phyloP scores from a whole-genome alignment of 2,329 filamentous ascomycete species.

The Aspergillus calidoustus region DNA sequence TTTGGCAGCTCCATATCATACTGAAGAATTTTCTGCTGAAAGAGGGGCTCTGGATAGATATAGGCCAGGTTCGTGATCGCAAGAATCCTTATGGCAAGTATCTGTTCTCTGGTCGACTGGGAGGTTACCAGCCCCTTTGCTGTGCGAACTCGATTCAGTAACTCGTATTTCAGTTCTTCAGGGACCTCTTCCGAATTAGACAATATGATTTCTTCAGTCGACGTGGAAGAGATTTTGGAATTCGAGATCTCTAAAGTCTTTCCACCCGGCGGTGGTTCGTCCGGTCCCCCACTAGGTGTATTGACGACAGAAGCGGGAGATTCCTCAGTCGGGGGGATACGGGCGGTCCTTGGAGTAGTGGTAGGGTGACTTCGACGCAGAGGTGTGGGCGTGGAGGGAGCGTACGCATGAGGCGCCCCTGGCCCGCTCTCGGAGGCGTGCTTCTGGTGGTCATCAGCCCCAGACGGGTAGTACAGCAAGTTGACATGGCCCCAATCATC shows the following conservation, averaged over 20 bases:
- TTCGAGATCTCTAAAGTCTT: constrained; percentile 68
- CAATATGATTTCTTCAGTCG: constrained; percentile 44
- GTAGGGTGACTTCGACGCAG: constrained; percentile 69
- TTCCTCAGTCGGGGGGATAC: constrained; percentile 49
- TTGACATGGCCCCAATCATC: constrained; percentile 80
- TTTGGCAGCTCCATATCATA: constrained; percentile 89
- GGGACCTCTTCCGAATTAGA: constrained; percentile 67
- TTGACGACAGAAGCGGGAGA: constrained; percentile 55
- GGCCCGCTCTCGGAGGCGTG: constrained; percentile 35
- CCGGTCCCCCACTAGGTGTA: constrained; percentile 40
- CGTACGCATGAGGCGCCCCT: constrained; percentile 45
- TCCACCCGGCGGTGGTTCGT: constrained; percentile 46
- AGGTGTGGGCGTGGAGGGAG: constrained; percentile 75
- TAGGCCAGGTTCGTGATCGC: constrained; percentile 91
- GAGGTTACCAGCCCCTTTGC: constrained; percentile 78
- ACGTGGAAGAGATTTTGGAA: constrained; percentile 48
- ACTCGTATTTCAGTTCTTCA: constrained; percentile 75
- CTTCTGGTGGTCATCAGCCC: constrained; percentile 40
- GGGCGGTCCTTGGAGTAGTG: constrained; percentile 58
- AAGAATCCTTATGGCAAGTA: constrained; percentile 79
- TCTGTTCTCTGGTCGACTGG: constrained; percentile 69
- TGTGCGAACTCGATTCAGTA: constrained; percentile 79
- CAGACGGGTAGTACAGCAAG: constrained; percentile 73
- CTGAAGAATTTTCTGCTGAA: constrained; percentile 82
- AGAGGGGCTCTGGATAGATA: constrained; percentile 80